Percentiles rank a stretch among this genome's conserved stretches.
phyloP scores from a whole-genome alignment of 1,139 yeast genomes.

The Keqinozyma sinolaborantium region DNA sequence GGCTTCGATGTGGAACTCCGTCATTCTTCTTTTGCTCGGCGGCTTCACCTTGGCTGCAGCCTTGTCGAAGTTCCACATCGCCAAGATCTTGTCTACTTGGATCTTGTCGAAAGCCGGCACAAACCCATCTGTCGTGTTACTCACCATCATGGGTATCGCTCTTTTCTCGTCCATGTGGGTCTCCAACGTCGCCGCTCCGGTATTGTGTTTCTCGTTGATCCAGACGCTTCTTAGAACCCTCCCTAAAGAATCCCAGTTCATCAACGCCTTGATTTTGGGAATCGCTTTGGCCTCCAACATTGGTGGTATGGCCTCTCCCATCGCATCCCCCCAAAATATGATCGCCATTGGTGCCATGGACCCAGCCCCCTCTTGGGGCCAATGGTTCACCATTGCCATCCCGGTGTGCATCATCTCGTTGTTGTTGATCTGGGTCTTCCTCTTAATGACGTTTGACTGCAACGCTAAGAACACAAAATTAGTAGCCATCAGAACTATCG shows the following conservation, averaged over 20 bases:
- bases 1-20: constrained; percentile 70
- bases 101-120: constrained; percentile 63
- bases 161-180: constrained; percentile 76
- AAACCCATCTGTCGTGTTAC: constrained; percentile 57
- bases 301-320: constrained; percentile 82
- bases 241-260: constrained; percentile 59
- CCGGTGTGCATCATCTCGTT: constrained; percentile 60
- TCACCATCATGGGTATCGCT: constrained; percentile 66
- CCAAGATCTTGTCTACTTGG: constrained; percentile 64
- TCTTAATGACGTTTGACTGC: constrained; percentile 55
- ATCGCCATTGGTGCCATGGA: constrained; percentile 67
- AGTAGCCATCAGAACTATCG: constrained; percentile 54
- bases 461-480: constrained; percentile 38
- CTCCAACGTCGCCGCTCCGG: constrained; percentile 78
- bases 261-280: constrained; percentile 63
- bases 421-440: constrained; percentile 53
- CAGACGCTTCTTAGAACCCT: constrained; percentile 62
- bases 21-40: constrained; percentile 64
- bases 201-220: constrained; percentile 63
- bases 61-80: constrained; percentile 65
- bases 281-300: constrained; percentile 70
- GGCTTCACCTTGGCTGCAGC: constrained; percentile 78
- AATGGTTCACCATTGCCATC: constrained; percentile 67
- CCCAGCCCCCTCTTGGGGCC: constrained; percentile 73
- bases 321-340: constrained; percentile 75